These are phyloP conservation scores for Carnegiea gigantea DNA, from an alignment of 179 eudicot species.

Conservation along the genomic window DNA sequence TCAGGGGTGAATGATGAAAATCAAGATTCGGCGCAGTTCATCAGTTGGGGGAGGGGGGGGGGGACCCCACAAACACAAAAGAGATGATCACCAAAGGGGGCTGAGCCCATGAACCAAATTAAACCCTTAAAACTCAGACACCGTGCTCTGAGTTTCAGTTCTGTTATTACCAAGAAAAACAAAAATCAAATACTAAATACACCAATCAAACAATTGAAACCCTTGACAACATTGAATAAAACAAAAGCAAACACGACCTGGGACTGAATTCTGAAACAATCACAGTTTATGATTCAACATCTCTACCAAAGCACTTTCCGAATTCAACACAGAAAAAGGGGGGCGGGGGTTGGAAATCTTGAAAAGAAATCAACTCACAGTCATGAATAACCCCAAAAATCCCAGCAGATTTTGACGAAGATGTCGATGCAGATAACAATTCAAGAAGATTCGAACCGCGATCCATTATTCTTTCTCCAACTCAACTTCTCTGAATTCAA, in stretches of 20 bases:
- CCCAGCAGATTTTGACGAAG: conserved; percentile 3
- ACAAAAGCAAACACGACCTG: no score
- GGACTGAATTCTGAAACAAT: neutral
- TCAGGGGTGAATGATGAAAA: neutral
- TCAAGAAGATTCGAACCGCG: neutral
- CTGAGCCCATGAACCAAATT: neutral
- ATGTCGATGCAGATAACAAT: conserved; percentile 11
- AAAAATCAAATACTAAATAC: conserved; percentile 1
- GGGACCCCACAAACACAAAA: neutral
- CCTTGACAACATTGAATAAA: neutral
- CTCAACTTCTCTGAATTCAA: neutral
- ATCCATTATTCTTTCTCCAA: conserved; percentile 6
- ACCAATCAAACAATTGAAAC: neutral
- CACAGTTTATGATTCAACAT: neutral
- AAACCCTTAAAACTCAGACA: neutral
- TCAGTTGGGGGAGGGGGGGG: neutral
- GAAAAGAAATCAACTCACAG: conserved; percentile 24
- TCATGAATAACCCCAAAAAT: conserved; percentile 23
- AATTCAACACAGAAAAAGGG: neutral
- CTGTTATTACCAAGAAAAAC: neutral
- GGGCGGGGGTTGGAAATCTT: neutral
- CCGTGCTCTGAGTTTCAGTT: neutral
- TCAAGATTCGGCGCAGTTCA: neutral
- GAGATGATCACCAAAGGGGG: neutral
- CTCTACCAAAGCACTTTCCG: neutral